These are phyloP conservation scores for Phlyctochytrium arcticum DNA, from an alignment of 192 early-diverging fungal genomes.

Conservation along the genomic window DNA sequence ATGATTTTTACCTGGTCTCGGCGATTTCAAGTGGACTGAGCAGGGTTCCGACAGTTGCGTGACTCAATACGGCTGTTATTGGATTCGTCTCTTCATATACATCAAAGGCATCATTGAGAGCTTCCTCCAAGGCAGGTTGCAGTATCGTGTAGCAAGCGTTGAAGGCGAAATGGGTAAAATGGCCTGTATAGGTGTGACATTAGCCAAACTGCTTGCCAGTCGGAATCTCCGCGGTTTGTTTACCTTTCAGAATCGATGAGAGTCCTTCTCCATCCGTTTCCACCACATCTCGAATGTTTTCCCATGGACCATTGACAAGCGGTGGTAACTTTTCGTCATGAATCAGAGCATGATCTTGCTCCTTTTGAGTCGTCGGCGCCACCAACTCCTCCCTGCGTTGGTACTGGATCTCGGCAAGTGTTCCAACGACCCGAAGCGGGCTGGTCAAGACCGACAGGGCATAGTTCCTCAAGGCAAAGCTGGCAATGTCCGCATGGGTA, in stretches of 20 bases:
- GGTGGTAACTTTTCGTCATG: too few species aligned
- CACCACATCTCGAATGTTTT: constrained; percentile 35
- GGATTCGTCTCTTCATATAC: constrained; percentile 86
- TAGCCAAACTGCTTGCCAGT: too few species aligned
- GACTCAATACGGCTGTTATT: constrained; percentile 69
- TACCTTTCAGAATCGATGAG: constrained; percentile 37
- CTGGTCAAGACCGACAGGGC: constrained; percentile 35
- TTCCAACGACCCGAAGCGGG: constrained; percentile 48
- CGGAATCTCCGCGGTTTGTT: too few species aligned
- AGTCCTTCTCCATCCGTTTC: constrained; percentile 32
- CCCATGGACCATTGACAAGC: constrained; percentile 34
- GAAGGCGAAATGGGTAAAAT: constrained; percentile 75
- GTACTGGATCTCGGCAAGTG: constrained; percentile 41
- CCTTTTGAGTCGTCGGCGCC: neutral
- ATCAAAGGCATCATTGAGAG: constrained; percentile 84
- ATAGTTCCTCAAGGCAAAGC: constrained; percentile 32
- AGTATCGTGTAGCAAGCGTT: constrained; percentile 67
- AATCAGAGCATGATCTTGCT: neutral
- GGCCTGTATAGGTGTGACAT: constrained; percentile 42
- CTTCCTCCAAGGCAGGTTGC: constrained; percentile 83
- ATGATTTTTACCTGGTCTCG: constrained; percentile 65
- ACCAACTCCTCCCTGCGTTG: constrained; percentile 19
- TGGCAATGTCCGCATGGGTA: constrained; percentile 22
- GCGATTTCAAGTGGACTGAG: constrained; percentile 89
- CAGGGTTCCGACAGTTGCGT: constrained; percentile 70